Percentiles rank a stretch among this genome's conserved stretches.
These are phyloP conservation scores for Tilletia horrida DNA, from an alignment of 1,284 basidiomycete genomes.

Conservation along the genomic window DNA sequence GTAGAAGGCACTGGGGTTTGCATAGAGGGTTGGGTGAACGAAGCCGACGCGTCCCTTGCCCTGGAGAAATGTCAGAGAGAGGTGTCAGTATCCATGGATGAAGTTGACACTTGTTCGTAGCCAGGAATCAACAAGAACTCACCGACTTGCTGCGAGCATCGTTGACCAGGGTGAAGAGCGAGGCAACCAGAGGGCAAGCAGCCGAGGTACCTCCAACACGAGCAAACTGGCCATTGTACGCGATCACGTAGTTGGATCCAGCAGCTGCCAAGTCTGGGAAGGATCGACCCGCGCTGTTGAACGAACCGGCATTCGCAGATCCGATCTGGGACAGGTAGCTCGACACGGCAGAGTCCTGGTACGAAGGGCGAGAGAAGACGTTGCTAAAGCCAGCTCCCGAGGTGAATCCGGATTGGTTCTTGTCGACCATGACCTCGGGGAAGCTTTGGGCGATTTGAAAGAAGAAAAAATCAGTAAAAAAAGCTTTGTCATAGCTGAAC, in stretches of 20 bases:
- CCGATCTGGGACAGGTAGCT: conserved; percentile 18
- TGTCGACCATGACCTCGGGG: conserved; percentile 20
- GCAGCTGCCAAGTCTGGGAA: conserved; percentile 27
- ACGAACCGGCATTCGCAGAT: conserved; percentile 10
- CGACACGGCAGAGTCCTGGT: conserved; percentile 19
- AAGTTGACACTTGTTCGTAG: too few relatives aligned
- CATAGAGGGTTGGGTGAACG: conserved; percentile 60
- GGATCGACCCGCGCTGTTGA: conserved; percentile 21
- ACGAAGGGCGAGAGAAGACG: conserved; percentile 20
- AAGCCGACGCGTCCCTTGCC: conserved; percentile 60
- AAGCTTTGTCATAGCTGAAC: too few relatives aligned
- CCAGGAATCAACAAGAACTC: too few relatives aligned
- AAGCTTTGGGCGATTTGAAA: too few relatives aligned
- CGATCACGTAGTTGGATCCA: conserved; percentile 20
- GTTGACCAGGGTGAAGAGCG: conserved; percentile 64
- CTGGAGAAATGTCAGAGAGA: too few relatives aligned
- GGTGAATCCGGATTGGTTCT: conserved; percentile 22
- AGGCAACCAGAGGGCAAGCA: conserved; percentile 60
- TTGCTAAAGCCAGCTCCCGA: conserved; percentile 22
- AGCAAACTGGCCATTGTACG: conserved; percentile 46
- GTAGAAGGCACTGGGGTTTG: conserved; percentile 56
- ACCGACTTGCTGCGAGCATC: conserved; percentile 55
- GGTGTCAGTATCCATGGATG: too few relatives aligned
- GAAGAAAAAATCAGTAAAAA: too few relatives aligned
- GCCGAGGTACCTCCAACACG: conserved; percentile 61